A percentile compares a stretch with the other conserved stretches of the same genome.
These are phyloP conservation scores for Multifurca ochricompacta DNA, from an alignment of 768 basidiomycete genomes.

Conservation along the genomic window DNA sequence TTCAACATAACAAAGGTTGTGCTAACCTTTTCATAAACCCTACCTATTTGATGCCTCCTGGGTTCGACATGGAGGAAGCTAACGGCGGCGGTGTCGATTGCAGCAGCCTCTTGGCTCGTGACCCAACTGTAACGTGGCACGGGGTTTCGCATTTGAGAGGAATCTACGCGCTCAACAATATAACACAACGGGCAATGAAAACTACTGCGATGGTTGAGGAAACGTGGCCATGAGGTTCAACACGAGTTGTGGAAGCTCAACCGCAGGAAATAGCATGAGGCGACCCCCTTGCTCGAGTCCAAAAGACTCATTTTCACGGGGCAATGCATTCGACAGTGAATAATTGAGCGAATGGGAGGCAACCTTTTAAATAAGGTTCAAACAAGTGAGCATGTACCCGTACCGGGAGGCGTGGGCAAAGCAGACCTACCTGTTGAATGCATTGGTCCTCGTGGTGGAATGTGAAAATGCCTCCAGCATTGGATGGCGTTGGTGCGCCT, in stretches of 20 bases:
- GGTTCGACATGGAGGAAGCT: background rate
- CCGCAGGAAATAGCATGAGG: slow-evolving; percentile 51
- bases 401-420: background rate
- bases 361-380: slow-evolving; percentile 30
- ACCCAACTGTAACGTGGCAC: background rate
- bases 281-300: slow-evolving; percentile 65
- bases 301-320: slow-evolving; percentile 57
- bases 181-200: background rate
- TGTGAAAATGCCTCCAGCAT: slow-evolving; percentile 49
- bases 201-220: slow-evolving; percentile 1
- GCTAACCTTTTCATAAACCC: no score
- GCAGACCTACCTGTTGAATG: slow-evolving; percentile 49
- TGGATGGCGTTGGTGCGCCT: slow-evolving; percentile 25
- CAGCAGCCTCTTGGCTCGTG: background rate
- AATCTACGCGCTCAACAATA: background rate
- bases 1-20: no score
- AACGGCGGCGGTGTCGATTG: background rate
- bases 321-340: slow-evolving; percentile 42
- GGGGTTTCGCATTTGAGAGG: background rate
- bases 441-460: slow-evolving; percentile 86
- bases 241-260: slow-evolving; percentile 37
- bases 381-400: background rate
- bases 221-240: slow-evolving; percentile 3
- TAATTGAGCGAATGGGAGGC: slow-evolving; percentile 47
- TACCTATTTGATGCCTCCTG: no score